Conservation (phyloP, 2,329 filamentous ascomycete genomes). For the Colletotrichum tanaceti region DNA sequence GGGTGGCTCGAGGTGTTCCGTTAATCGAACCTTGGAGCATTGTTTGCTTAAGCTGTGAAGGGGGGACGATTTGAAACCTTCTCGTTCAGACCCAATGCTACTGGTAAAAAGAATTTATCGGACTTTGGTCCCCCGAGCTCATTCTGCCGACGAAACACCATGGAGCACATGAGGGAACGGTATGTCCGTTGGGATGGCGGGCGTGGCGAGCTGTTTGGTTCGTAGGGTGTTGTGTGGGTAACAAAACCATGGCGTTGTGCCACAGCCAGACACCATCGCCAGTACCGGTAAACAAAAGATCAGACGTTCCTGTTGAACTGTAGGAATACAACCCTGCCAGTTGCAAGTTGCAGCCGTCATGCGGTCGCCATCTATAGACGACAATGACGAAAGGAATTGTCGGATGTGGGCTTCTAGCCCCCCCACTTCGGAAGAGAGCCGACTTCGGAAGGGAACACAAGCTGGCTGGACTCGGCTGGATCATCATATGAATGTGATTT, state of each 20-base stretch:
- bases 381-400: conserved; percentile 16
- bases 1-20: neutral
- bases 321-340: conserved; percentile 13
- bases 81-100: neutral
- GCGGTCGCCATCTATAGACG: conserved; percentile 8
- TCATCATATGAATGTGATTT: neutral
- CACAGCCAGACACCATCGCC: neutral
- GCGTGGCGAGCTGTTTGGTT: conserved; percentile 1
- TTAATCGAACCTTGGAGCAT: neutral
- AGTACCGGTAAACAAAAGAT: neutral
- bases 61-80: neutral
- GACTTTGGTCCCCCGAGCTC: neutral
- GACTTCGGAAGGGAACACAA: no score
- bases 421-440: neutral
- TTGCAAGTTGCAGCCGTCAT: conserved; percentile 13
- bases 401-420: conserved; percentile 5
- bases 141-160: neutral
- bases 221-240: neutral
- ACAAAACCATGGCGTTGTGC: no score
- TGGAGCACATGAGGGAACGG: neutral
- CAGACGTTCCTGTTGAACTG: neutral
- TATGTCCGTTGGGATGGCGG: neutral
- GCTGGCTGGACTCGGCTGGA: no score
- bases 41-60: neutral
- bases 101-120: neutral